These are phyloP conservation scores for Anthracocystis walkeri DNA, from an alignment of 1,284 basidiomycete genomes.

Conservation along the genomic window DNA sequence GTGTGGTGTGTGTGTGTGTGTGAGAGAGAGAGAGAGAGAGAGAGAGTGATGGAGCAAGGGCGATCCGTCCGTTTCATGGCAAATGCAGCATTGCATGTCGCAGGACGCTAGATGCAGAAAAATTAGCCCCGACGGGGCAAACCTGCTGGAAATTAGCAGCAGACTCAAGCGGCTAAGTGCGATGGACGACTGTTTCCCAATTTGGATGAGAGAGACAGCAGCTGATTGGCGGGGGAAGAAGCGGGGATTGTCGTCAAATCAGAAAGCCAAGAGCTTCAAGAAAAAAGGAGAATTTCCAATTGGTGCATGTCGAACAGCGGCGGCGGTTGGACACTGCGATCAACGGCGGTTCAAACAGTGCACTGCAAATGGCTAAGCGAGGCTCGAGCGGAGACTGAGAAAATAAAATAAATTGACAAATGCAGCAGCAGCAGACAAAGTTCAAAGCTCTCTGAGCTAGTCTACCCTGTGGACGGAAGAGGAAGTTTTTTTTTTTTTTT, in stretches of 20 bases:
- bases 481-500: not conserved
- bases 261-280: not conserved
- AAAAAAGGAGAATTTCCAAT: slow-evolving; percentile 5
- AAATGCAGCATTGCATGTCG: not conserved
- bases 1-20: too few relatives aligned
- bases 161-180: not conserved
- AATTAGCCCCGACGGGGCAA: slow-evolving; percentile 7
- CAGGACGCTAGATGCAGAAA: not conserved
- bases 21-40: too few relatives aligned
- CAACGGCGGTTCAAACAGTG: not conserved
- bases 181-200: not conserved
- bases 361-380: slow-evolving; percentile 1
- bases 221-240: slow-evolving; percentile 3
- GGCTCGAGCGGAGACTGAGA: slow-evolving; percentile 2
- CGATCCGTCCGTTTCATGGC: slow-evolving; percentile 7
- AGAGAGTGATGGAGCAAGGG: not conserved
- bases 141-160: not conserved
- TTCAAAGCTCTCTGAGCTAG: not conserved
- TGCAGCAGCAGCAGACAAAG: not conserved
- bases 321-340: not conserved
- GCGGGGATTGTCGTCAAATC: slow-evolving; percentile 3
- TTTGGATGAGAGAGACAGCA: not conserved
- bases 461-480: not conserved
- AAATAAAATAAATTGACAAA: not conserved
- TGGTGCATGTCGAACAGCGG: not conserved